phyloP scores from a whole-genome alignment of 1,284 basidiomycete species.

The Ceratobasidium sp. region DNA sequence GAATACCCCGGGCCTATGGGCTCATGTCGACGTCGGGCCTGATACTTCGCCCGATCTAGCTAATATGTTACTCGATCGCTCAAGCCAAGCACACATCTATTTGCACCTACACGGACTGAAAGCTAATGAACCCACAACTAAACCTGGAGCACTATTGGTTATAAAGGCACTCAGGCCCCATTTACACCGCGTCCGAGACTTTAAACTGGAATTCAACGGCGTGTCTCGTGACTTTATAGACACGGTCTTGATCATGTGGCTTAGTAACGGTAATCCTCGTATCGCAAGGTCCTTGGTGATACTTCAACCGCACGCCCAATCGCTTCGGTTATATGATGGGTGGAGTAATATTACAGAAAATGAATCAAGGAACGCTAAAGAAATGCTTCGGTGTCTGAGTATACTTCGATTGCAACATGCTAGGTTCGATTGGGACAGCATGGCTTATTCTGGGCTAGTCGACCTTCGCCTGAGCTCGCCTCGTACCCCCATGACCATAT shows the following conservation, averaged over 20 bases:
- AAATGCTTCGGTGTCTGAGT: background rate
- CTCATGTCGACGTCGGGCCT: constrained; percentile 5
- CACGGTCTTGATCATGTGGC: background rate
- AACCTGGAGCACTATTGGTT: background rate
- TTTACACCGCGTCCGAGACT: background rate
- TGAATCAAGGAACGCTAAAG: background rate
- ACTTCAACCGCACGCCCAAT: background rate
- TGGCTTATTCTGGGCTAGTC: constrained; percentile 2
- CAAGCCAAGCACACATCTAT: background rate
- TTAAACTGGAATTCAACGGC: background rate
- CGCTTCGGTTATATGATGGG: background rate
- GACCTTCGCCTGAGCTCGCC: constrained; percentile 7
- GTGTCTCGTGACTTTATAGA: background rate
- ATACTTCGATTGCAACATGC: background rate
- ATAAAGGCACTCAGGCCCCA: background rate
- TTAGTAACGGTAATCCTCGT: background rate
- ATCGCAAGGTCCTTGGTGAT: background rate
- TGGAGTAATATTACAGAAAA: background rate
- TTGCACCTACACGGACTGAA: constrained; percentile 2
- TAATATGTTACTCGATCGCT: background rate
- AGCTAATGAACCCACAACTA: background rate
- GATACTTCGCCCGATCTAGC: background rate
- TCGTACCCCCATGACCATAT: background rate
- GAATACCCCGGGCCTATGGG: background rate
- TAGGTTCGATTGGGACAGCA: constrained; percentile 7